Conservation (phyloP, 345 rosid genomes). For the Lepidium didymum region DNA sequence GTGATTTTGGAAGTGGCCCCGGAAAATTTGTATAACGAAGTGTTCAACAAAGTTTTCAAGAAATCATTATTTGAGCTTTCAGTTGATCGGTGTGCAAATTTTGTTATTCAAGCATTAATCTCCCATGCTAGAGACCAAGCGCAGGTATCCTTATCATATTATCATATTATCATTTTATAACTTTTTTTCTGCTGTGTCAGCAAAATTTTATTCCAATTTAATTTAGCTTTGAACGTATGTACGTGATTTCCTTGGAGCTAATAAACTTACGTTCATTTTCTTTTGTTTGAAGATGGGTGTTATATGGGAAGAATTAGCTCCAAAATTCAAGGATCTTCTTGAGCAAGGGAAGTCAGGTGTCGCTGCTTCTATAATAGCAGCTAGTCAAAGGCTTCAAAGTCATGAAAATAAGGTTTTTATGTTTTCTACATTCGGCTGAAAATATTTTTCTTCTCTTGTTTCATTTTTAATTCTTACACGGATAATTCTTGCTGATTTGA, state of each 20-base stretch:
- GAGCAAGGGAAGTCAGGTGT: constrained; percentile 87
- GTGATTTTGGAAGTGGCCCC: constrained; percentile 89
- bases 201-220: background rate
- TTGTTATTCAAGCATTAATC: constrained; percentile 75
- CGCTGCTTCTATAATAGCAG: constrained; percentile 70
- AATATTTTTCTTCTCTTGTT: background rate
- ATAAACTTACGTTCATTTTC: background rate
- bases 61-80: constrained; percentile 66
- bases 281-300: constrained; percentile 53
- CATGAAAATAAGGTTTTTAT: constrained; percentile 56
- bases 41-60: constrained; percentile 62
- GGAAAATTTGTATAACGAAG: constrained; percentile 58
- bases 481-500: constrained; percentile 20
- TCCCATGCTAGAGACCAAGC: constrained; percentile 61
- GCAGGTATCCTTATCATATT: constrained; percentile 43
- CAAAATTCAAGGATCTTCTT: constrained; percentile 67
- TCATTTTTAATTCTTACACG: background rate
- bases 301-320: constrained; percentile 78
- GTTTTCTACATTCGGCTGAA: background rate
- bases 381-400: constrained; percentile 61
- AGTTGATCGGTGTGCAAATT: constrained; percentile 84
- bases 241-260: background rate
- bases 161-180: background rate
- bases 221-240: background rate
- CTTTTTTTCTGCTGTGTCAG: background rate